These are phyloP conservation scores for Colletotrichum higginsianum DNA, from an alignment of 2,329 filamentous ascomycete species.

Conservation along the genomic window DNA sequence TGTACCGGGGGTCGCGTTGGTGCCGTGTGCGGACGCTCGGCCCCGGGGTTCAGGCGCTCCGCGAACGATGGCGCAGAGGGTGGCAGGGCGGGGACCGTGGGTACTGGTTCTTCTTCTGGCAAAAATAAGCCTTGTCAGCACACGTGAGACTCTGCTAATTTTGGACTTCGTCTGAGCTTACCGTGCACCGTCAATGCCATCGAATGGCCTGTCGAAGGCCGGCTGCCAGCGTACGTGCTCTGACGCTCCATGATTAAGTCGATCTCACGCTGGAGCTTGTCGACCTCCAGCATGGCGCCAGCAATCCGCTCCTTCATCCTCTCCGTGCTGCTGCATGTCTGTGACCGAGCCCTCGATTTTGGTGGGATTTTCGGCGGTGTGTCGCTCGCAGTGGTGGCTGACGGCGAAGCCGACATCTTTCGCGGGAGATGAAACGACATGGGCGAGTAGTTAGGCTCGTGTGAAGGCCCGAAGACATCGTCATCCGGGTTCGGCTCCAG, in stretches of 20 bases:
- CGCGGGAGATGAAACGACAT: constrained; percentile 71
- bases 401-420: constrained; percentile 55
- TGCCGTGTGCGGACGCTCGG: constrained; percentile 53
- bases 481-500: constrained; percentile 52
- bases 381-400: constrained; percentile 48
- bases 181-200: constrained; percentile 45
- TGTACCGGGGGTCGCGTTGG: constrained; percentile 53
- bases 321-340: constrained; percentile 64
- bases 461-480: constrained; percentile 53
- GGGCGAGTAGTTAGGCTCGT: constrained; percentile 64
- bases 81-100: constrained; percentile 70
- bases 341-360: constrained; percentile 61
- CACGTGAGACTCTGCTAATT: constrained; percentile 19
- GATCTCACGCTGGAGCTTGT: constrained; percentile 71
- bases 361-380: constrained; percentile 60
- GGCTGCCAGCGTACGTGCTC: constrained; percentile 68
- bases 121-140: constrained; percentile 34
- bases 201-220: constrained; percentile 67
- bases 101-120: constrained; percentile 65
- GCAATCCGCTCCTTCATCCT: constrained; percentile 69
- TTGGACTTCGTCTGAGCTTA: constrained; percentile 27
- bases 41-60: constrained; percentile 64
- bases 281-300: constrained; percentile 71
- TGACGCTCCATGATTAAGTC: constrained; percentile 73
- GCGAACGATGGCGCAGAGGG: constrained; percentile 71